Base-by-base conservation (phyloP, 441 rosid genomes). In the Viola pubescens region DNA sequence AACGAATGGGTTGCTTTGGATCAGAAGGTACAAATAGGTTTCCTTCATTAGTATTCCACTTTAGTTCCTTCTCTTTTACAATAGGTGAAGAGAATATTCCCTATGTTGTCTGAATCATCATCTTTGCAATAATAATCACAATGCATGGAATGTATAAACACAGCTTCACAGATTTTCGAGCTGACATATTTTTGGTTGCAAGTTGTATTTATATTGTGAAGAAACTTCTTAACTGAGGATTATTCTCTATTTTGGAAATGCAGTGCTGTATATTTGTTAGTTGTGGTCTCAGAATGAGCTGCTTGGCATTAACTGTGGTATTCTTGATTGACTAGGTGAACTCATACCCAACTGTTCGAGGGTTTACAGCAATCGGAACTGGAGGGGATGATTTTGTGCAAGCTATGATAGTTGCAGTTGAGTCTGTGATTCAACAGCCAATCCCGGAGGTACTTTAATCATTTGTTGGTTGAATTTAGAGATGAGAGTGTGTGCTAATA, bases 361-460 rank as follows among this genome's bases (percentile, higher is more conserved):
- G 96, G 57, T 91, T 91, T 79, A 91, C 91, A 0, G 95, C 96
- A 5, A 91, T 91, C 68, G 98, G 95, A 67, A 91, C 95, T 38
- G 96, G 98, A 54, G 98, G 98, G 45, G 91, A 91, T 53, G 98
- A 91, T 76, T 91, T 91, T 76, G 95, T 88, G 68, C 98, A 89
- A 63, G 80, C 98, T 46, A 89, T 92, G 98, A 83, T 92, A 66
- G 82, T 92, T 76, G 98, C 98, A 0, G 96, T 92, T 58, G 98
- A 92, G 72, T 92, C 97, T 70, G 98, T 89, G 48, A 84, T 87
- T 73, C 87, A 82, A 65, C 78, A 78, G 56, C 83, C 86, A 45
- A 82, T 92, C 65, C 95, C 94, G 14, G 80, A 87, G 92, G 98
- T 87, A 77, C 59, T 9, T 60, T 26, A 26, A 40, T 41, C 51